Evolutionary conservation across 139 green algal species (phyloP).

Genomic region (Picochlorum sp.): DNA sequence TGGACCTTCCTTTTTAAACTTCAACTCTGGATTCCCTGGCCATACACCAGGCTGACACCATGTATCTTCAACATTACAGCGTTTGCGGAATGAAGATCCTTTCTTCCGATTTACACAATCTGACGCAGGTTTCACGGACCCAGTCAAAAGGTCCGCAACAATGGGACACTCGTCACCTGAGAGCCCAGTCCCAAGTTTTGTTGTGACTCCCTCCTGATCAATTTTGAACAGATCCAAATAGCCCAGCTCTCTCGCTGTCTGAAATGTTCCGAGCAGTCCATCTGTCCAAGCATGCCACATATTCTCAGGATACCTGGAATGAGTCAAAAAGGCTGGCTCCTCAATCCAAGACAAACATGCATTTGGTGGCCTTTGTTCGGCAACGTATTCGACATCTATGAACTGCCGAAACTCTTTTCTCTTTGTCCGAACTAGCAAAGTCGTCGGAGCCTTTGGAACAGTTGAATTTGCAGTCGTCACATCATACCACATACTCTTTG

Average conservation of each 20-base stretch:
- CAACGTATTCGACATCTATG: conserved; percentile 7
- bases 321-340: neutral
- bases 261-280: conserved; percentile 4
- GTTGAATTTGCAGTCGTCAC: conserved; percentile 5
- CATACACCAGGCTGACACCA: conserved; percentile 7
- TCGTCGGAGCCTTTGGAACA: conserved; percentile 1
- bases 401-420: neutral
- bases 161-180: neutral
- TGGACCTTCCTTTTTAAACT: conserved; percentile 2
- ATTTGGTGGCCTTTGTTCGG: neutral
- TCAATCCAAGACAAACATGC: conserved; percentile 9
- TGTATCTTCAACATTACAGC: conserved; percentile 3
- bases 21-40: neutral
- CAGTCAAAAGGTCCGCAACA: neutral
- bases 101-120: neutral
- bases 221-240: conserved; percentile 6
- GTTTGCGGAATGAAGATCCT: neutral
- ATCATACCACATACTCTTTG: conserved; percentile 8
- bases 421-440: neutral
- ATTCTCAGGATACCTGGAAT: neutral
- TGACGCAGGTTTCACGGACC: neutral
- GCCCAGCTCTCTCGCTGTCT: conserved; percentile 4
- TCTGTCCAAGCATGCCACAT: conserved; percentile 7
- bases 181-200: neutral
- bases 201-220: neutral